Percentiles rank a stretch among this genome's conserved stretches.
phyloP scores from a whole-genome alignment of 371 early-diverging fungal species.

The Mortierella sp. region DNA sequence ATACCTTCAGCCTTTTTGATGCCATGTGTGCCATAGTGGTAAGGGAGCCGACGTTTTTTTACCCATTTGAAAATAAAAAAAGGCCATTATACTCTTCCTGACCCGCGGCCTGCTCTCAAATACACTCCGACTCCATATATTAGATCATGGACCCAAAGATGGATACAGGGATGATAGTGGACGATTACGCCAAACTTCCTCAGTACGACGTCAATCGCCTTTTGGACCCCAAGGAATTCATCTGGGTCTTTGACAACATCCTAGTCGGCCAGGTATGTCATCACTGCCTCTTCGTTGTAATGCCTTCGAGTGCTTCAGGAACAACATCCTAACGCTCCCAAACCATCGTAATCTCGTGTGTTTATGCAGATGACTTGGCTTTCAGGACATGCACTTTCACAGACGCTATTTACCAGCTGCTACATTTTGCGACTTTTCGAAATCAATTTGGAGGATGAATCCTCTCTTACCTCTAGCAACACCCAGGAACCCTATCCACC shows the following conservation, averaged over 20 bases:
- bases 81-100: background rate
- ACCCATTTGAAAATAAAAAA: background rate
- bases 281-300: background rate
- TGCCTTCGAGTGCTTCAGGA: background rate
- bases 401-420: constrained; percentile 80
- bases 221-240: constrained; percentile 61
- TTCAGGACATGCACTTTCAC: constrained; percentile 78
- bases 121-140: background rate
- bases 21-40: constrained; percentile 87
- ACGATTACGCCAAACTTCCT: constrained; percentile 54
- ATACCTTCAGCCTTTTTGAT: constrained; percentile 76
- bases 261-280: constrained; percentile 68
- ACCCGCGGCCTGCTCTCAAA: background rate
- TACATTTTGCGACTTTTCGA: constrained; percentile 69
- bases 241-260: constrained; percentile 78
- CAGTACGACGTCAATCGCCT: constrained; percentile 61
- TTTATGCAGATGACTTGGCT: constrained; percentile 76
- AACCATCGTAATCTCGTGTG: background rate
- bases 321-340: background rate
- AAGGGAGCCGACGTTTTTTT: background rate
- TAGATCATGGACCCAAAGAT: constrained; percentile 88
- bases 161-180: constrained; percentile 80
- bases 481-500: constrained; percentile 14
- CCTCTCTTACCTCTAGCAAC: background rate
- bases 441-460: constrained; percentile 50